A percentile compares a stretch with the other conserved stretches of the same genome.
Evolutionary conservation across 2,329 filamentous ascomycete species (phyloP).

Genomic region (Xylaria sp.): DNA sequence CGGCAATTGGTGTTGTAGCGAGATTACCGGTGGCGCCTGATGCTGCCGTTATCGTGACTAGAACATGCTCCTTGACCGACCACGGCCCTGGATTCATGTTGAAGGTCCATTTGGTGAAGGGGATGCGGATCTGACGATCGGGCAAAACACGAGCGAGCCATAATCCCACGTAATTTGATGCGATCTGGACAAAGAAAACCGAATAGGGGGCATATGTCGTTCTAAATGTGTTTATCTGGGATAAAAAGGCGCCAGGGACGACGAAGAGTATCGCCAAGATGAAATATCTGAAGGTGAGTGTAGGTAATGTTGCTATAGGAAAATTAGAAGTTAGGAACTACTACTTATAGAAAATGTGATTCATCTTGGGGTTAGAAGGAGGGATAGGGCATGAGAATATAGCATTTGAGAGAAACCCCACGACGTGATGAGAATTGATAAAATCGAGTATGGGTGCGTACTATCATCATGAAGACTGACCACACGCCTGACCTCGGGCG

Average conservation of each 20-base stretch:
- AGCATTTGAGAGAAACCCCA: not conserved
- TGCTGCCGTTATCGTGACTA: slow-evolving; percentile 64
- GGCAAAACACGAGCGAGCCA: slow-evolving; percentile 64
- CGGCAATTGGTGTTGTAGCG: slow-evolving; percentile 62
- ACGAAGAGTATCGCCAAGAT: slow-evolving; percentile 65
- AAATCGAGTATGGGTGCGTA: slow-evolving; percentile 8
- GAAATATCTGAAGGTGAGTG: slow-evolving; percentile 70
- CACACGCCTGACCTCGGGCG: slow-evolving; percentile 64
- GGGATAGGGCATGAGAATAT: not conserved
- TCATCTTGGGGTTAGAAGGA: not conserved
- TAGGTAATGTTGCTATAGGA: slow-evolving; percentile 57
- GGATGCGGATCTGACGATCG: slow-evolving; percentile 57
- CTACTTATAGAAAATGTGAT: not conserved
- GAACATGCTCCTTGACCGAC: slow-evolving; percentile 67
- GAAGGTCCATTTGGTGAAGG: slow-evolving; percentile 60
- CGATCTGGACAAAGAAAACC: slow-evolving; percentile 70
- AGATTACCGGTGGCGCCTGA: slow-evolving; percentile 64
- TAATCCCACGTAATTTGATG: slow-evolving; percentile 63
- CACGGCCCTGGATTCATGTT: slow-evolving; percentile 66
- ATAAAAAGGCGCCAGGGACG: slow-evolving; percentile 66
- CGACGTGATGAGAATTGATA: not conserved
- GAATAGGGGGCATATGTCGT: slow-evolving; percentile 68
- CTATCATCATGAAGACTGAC: slow-evolving; percentile 67
- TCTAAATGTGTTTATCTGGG: slow-evolving; percentile 65
- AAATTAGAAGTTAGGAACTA: slow-evolving; percentile 6